Evolutionary conservation across 2,329 filamentous ascomycete species (phyloP).

Genomic region (Hymenoscyphus scutula): DNA sequence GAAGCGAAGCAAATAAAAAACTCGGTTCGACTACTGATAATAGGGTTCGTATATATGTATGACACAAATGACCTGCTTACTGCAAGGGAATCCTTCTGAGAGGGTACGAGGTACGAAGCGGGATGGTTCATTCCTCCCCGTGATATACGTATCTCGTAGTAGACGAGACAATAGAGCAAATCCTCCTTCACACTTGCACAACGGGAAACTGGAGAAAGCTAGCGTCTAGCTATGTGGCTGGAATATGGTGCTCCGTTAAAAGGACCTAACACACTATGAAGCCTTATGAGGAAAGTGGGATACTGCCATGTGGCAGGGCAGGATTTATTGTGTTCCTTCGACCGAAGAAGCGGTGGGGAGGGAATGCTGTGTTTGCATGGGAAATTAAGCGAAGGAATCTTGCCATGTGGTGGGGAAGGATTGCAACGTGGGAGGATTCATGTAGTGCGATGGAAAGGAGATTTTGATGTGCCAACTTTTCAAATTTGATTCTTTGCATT

Average conservation of each 20-base stretch:
- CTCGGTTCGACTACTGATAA: neutral
- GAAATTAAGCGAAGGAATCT: neutral
- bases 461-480: no score
- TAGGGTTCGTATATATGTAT: neutral
- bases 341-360: neutral
- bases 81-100: neutral
- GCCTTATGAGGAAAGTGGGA: neutral
- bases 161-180: no score
- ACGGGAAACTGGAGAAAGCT: no score
- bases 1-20: neutral
- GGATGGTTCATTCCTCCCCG: neutral
- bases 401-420: neutral
- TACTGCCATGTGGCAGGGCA: neutral
- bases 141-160: no score
- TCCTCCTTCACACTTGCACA: no score
- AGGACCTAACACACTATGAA: neutral
- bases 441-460: no score
- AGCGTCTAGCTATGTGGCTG: no score
- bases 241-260: neutral
- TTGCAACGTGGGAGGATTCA: no score
- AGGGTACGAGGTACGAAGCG: neutral
- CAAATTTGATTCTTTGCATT: no score
- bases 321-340: neutral
- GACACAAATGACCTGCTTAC: neutral
- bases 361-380: neutral